Base-by-base conservation (phyloP, 179 eudicot species). In the Beta macrorhiza region DNA sequence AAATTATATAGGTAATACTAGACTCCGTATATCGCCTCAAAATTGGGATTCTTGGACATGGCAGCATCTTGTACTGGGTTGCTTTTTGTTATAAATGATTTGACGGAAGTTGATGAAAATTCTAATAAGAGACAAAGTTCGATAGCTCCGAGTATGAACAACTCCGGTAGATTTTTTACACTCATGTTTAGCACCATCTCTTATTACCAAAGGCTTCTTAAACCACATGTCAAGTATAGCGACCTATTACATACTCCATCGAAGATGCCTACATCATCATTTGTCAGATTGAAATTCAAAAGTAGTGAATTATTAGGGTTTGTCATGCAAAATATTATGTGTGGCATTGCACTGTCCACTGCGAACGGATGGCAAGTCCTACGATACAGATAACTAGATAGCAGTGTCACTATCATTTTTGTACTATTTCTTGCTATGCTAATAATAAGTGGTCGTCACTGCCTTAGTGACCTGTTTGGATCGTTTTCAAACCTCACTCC, bases 321-420 rank as follows among this genome's bases (percentile, higher is more conserved):
- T 75, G 15, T 58, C 84, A 65, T 76, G 70, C 70, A 76, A 76
- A 68, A 29, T 56, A 67, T 25, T 47, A 67, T 57, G 16, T 81
- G 79, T 76, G 80, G 80, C 51, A 42, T 53, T 12, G 32, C 75
- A 75, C 29, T 58, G 20, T 22, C 49, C 82, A 25, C 47, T n/a
- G 65, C 2, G 45, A 71, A 56, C 42, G 20, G 59, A 80, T 72
- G 72, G 62, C 37, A 62, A 22, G 49, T 79, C 74, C 59, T 71
- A 79, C 76, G 20, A 45, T 71, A 59, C 15, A 17, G 82, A 63
- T 80, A 80, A 74, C 7, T 52, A 55, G 78, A 80, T 65, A 74
- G 47, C 63, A 63, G 32, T 1, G 65, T 80, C 84, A 70, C 44
- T 61, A 9, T 82, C 81, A 68, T n/a, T 32, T 7, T 64, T 77